These are phyloP conservation scores for Tolypocladium ophioglossoides DNA, from an alignment of 2,329 filamentous ascomycete genomes.

Conservation along the genomic window DNA sequence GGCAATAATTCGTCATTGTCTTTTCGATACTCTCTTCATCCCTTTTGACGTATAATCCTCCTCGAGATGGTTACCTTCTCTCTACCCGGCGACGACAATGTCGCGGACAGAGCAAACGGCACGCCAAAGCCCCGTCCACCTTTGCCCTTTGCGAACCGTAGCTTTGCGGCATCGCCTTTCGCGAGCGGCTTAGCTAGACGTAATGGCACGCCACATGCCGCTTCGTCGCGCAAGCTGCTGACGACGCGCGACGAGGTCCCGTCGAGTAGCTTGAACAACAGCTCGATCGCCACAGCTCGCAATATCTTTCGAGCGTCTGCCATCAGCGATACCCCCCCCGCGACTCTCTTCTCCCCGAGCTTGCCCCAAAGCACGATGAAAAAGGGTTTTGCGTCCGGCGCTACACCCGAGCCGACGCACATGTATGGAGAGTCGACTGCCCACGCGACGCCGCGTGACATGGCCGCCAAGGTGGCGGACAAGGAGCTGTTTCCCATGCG, in stretches of 20 bases:
- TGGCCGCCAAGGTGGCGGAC: constrained; percentile 37
- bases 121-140: constrained; percentile 29
- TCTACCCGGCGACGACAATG: constrained; percentile 24
- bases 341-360: constrained; percentile 32
- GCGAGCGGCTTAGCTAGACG: constrained; percentile 16
- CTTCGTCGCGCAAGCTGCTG: constrained; percentile 24
- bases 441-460: constrained; percentile 36
- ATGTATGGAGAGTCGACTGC: constrained; percentile 33
- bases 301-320: constrained; percentile 32
- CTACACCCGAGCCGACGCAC: constrained; percentile 32
- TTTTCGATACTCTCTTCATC: neutral
- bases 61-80: constrained; percentile 27
- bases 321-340: constrained; percentile 20
- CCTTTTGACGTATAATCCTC: neutral
- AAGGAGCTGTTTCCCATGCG: constrained; percentile 47
- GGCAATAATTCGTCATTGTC: neutral
- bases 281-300: constrained; percentile 23
- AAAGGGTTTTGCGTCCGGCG: constrained; percentile 34
- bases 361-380: constrained; percentile 33
- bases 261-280: constrained; percentile 24
- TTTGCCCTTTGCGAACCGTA: constrained; percentile 33
- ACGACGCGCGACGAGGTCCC: constrained; percentile 23
- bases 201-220: constrained; percentile 26
- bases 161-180: constrained; percentile 27
- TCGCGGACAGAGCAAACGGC: constrained; percentile 17